Evolutionary conservation across 2,329 filamentous ascomycete species (phyloP).

Genomic region (Paraconiothyrium sp.): DNA sequence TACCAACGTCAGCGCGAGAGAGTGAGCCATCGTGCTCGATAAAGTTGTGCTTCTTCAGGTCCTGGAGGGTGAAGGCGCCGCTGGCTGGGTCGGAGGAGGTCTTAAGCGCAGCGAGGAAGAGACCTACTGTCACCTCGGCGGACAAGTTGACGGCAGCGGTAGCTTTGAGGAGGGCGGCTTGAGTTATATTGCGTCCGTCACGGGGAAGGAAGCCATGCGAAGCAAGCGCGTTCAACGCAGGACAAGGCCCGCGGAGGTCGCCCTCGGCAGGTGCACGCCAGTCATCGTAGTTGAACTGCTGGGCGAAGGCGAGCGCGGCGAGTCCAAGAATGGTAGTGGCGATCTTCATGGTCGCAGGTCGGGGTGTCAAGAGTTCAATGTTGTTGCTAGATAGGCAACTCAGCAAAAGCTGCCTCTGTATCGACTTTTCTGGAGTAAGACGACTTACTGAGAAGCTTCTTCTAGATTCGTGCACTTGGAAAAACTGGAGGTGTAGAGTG

Average conservation of each 20-base stretch:
- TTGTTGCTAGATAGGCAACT: not conserved
- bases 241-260: constrained; percentile 40
- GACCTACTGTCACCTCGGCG: constrained; percentile 1
- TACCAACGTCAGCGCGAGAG: constrained; percentile 29
- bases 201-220: constrained; percentile 46
- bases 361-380: not conserved
- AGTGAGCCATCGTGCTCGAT: constrained; percentile 48
- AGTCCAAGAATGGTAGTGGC: constrained; percentile 4
- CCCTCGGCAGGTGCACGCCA: constrained; percentile 16
- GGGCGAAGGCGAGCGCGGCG: not conserved
- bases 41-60: constrained; percentile 39
- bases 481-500: not conserved
- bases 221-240: constrained; percentile 42
- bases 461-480: not conserved
- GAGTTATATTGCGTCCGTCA: constrained; percentile 37
- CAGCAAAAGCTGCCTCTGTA: not conserved
- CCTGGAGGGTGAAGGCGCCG: constrained; percentile 34
- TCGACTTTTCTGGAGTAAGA: too few relatives aligned
- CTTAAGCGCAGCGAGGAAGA: constrained; percentile 9
- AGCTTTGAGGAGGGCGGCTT: constrained; percentile 28
- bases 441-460: not conserved
- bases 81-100: constrained; percentile 8
- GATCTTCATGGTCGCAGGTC: constrained; percentile 9
- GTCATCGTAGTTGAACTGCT: constrained; percentile 14
- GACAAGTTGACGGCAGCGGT: constrained; percentile 6